Conservation (phyloP, 116 monocot species). For the Zostera marina region DNA sequence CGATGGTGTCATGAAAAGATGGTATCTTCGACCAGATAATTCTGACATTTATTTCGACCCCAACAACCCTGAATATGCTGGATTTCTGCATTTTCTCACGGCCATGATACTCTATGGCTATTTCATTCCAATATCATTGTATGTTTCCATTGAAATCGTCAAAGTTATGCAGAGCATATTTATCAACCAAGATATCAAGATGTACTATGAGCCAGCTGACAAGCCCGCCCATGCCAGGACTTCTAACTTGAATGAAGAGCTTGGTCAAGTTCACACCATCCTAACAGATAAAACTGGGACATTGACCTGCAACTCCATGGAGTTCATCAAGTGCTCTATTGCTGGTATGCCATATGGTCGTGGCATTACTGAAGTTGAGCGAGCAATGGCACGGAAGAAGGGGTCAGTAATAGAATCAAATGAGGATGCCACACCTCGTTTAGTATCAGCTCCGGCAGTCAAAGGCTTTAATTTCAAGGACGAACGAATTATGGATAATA, state of each 20-base stretch:
- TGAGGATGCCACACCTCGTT: conserved; percentile 1
- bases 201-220: conserved; percentile 74
- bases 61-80: conserved; percentile 21
- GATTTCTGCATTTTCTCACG: conserved; percentile 46
- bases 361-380: conserved; percentile 72
- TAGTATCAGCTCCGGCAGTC: conserved; percentile 17
- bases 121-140: conserved; percentile 84
- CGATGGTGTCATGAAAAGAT: conserved; percentile 35
- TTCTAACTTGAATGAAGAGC: conserved; percentile 70
- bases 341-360: conserved; percentile 60
- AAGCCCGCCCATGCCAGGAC: conserved; percentile 77
- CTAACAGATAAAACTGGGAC: conserved; percentile 87
- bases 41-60: conserved; percentile 36
- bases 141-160: conserved; percentile 75
- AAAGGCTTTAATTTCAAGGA: conserved; percentile 85
- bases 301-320: conserved; percentile 83
- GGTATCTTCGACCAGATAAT: conserved; percentile 59
- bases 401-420: conserved; percentile 19
- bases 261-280: conserved; percentile 64
- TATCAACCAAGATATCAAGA: conserved; percentile 56
- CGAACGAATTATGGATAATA: conserved; percentile 41
- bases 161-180: conserved; percentile 75
- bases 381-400: conserved; percentile 51
- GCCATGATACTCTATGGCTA: conserved; percentile 72
- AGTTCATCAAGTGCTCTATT: conserved; percentile 81